phyloP scores from a whole-genome alignment of 108 stramenopile genomes.

The Conticribra weissflogii region DNA sequence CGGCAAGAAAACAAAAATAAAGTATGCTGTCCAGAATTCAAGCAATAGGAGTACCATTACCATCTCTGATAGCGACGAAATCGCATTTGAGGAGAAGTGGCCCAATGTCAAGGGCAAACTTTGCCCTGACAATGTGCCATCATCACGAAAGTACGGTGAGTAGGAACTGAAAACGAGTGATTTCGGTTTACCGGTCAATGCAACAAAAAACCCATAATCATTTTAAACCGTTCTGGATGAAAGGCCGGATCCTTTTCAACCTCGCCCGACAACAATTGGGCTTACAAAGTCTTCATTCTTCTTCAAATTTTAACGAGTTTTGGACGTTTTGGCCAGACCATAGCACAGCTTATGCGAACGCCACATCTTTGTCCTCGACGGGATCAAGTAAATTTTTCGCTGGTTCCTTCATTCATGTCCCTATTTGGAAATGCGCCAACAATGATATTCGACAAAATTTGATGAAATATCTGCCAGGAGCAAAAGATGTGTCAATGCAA shows the following conservation, averaged over 20 bases:
- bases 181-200: background rate
- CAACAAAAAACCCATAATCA: background rate
- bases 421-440: background rate
- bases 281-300: background rate
- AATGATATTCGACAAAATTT: background rate
- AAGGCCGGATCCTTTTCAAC: background rate
- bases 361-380: background rate
- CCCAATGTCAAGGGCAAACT: background rate
- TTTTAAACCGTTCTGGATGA: background rate
- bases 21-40: too few species aligned
- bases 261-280: background rate
- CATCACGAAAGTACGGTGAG: background rate
- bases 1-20: too few species aligned
- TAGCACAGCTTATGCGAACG: background rate
- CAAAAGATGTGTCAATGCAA: background rate
- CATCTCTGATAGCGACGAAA: too few species aligned
- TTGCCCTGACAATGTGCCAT: background rate
- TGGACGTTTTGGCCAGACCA: background rate
- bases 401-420: background rate
- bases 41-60: too few species aligned
- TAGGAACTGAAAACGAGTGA: background rate
- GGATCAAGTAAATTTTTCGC: background rate
- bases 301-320: background rate
- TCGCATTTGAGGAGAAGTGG: background rate
- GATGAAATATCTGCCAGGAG: background rate